Conservation (phyloP, 2,329 filamentous ascomycete genomes). For the Uncinocarpus reesii region DNA sequence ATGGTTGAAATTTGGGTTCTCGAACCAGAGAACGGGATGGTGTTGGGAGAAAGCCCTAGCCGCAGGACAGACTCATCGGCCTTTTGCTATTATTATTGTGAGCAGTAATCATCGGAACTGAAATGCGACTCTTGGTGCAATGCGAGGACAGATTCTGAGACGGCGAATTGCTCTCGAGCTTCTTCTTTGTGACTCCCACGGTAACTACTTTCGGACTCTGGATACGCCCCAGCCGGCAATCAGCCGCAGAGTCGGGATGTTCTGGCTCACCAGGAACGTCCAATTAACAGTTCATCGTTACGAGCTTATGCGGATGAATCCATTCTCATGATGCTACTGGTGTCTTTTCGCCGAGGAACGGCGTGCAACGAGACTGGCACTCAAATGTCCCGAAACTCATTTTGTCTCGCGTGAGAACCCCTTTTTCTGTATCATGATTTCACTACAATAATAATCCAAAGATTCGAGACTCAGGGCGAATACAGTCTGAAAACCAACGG, state of each 20-base stretch:
- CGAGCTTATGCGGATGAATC: background rate
- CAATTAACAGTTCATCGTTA: background rate
- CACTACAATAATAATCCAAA: no score
- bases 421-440: no score
- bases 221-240: background rate
- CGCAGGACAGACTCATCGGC: background rate
- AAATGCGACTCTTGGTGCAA: no score
- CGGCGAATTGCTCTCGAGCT: background rate
- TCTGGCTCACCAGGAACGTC: background rate
- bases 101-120: no score
- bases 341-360: no score
- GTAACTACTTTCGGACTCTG: no score
- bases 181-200: slow-evolving; percentile 2
- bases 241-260: background rate
- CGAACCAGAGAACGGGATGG: background rate
- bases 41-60: background rate
- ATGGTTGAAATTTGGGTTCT: slow-evolving; percentile 1
- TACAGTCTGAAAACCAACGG: background rate
- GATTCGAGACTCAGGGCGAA: background rate
- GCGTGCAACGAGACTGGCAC: no score
- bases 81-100: background rate
- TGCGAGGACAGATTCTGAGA: background rate
- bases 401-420: no score
- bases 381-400: no score
- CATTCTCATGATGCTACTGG: background rate